Evolutionary conservation across 148 eudicot genomes (phyloP).

Genomic region (Cornus florida): DNA sequence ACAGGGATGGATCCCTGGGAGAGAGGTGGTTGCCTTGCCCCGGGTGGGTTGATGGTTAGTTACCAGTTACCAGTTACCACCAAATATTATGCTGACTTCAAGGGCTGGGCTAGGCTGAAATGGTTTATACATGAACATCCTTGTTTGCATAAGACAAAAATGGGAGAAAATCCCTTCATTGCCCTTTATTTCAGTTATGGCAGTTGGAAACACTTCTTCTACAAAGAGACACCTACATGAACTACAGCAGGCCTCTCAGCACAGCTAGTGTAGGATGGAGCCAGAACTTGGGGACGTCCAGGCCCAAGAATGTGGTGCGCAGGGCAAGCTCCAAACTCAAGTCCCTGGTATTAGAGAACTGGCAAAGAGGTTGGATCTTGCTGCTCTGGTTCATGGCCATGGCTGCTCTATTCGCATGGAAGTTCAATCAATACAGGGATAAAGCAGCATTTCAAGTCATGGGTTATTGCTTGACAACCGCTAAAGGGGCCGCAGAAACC

Average conservation of each 20-base stretch:
- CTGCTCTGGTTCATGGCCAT: slow-evolving; percentile 62
- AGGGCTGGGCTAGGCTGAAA: neutral
- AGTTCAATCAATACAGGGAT: slow-evolving; percentile 65
- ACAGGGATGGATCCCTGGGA: too few species aligned
- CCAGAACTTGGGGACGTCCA: slow-evolving; percentile 51
- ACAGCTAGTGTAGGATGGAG: slow-evolving; percentile 70
- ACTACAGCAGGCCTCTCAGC: slow-evolving; percentile 82
- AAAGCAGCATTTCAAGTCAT: slow-evolving; percentile 72
- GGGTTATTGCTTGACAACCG: slow-evolving; percentile 90
- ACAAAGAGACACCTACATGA: slow-evolving; percentile 84
- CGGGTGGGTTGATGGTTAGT: too few species aligned
- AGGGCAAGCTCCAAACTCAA: slow-evolving; percentile 51
- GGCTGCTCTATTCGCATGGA: slow-evolving; percentile 82
- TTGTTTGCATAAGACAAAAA: neutral
- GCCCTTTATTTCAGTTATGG: slow-evolving; percentile 64
- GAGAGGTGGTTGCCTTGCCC: too few species aligned
- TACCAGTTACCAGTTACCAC: too few species aligned
- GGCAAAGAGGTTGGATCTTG: slow-evolving; percentile 85
- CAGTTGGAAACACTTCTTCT: slow-evolving; percentile 84
- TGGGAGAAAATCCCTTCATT: neutral
- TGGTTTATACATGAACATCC: neutral
- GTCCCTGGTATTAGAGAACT: slow-evolving; percentile 65
- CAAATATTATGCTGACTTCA: too few species aligned
- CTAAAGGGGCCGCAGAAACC: slow-evolving; percentile 98
- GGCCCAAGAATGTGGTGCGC: slow-evolving; percentile 38